Conservation (phyloP, 2,329 filamentous ascomycete species). For the Davidsoniella eucalypti region DNA sequence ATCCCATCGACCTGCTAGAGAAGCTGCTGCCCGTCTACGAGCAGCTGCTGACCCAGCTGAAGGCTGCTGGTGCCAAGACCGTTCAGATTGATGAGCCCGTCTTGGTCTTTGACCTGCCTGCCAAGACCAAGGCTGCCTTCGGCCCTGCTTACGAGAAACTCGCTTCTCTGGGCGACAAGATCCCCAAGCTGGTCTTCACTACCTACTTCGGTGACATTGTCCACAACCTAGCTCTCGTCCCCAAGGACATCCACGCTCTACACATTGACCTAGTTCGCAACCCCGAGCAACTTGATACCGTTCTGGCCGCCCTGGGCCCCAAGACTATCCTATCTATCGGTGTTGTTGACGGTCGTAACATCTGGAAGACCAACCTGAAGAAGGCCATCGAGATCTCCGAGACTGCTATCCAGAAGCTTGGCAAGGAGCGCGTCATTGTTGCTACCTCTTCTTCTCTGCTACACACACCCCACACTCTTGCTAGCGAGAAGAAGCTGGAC, state of each 20-base stretch:
- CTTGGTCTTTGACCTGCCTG: constrained; percentile 82
- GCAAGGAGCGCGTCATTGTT: constrained; percentile 93
- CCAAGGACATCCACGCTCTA: constrained; percentile 64
- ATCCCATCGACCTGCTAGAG: constrained; percentile 84
- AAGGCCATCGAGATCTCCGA: constrained; percentile 81
- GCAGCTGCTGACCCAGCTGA: constrained; percentile 82
- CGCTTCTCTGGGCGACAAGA: constrained; percentile 54
- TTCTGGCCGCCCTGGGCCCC: constrained; percentile 65
- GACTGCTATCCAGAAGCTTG: constrained; percentile 80
- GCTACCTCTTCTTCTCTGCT: constrained; percentile 95
- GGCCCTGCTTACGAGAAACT: constrained; percentile 94
- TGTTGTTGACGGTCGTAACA: constrained; percentile 98
- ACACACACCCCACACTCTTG: constrained; percentile 94
- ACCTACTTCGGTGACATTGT: constrained; percentile 99
- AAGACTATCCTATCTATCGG: constrained; percentile 85
- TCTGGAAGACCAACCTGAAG: constrained; percentile 99
- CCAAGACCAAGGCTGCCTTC: constrained; percentile 90
- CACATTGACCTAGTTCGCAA: constrained; percentile 96
- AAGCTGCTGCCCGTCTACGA: constrained; percentile 91
- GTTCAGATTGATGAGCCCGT: constrained; percentile 98
- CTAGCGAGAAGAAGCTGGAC: constrained; percentile 96
- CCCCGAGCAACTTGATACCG: constrained; percentile 87
- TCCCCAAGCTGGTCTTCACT: constrained; percentile 77
- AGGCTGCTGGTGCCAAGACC: constrained; percentile 86
- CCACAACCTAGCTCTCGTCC: constrained; percentile 89